Percentiles rank a stretch among this genome's conserved stretches.
Conservation (phyloP, 371 early-diverging fungal genomes). For the Encephalitozoon hellem region DNA sequence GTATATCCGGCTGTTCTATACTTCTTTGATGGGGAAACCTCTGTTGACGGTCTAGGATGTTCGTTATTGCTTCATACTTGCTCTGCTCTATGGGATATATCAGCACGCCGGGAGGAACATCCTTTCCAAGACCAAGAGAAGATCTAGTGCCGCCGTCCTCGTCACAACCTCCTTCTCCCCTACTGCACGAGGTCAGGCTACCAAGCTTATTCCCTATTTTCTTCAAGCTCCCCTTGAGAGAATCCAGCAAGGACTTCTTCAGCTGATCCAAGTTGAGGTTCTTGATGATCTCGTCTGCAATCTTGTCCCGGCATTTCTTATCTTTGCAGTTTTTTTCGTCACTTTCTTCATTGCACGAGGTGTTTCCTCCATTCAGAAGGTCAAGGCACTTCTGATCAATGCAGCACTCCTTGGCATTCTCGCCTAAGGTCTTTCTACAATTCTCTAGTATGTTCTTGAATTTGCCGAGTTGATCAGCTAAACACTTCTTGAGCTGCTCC, state of each 20-base stretch:
- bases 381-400: constrained; percentile 9
- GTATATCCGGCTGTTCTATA: not conserved
- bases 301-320: not conserved
- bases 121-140: not conserved
- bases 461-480: not conserved
- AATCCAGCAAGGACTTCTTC: not conserved
- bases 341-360: not conserved
- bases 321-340: not conserved
- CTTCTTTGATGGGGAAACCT: not conserved
- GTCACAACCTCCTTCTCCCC: not conserved
- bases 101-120: not conserved
- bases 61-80: not conserved
- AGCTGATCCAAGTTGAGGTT: not conserved
- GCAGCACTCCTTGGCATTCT: constrained; percentile 17
- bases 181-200: not conserved
- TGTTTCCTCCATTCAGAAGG: not conserved
- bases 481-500: constrained; percentile 7
- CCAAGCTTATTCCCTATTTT: constrained; percentile 2
- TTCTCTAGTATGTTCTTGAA: constrained; percentile 7
- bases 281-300: not conserved
- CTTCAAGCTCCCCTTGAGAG: not conserved
- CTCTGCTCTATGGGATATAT: not conserved
- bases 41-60: not conserved
- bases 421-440: not conserved
- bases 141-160: not conserved